phyloP scores from a whole-genome alignment of 176 grass and related monocot genomes.

The Dendrocalamus sinicus region DNA sequence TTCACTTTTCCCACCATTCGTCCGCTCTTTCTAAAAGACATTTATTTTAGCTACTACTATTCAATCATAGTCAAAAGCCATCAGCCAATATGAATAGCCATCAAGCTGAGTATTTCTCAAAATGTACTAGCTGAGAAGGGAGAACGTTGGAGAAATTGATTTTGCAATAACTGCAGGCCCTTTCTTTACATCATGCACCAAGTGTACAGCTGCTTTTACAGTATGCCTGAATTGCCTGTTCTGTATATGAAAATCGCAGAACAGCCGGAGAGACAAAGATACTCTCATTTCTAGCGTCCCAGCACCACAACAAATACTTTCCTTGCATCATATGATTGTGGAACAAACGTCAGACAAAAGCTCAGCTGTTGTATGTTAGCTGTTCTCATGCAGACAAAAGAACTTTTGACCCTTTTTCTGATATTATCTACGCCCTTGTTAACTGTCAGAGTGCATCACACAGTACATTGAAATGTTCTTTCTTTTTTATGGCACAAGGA shows the following conservation, averaged over 20 bases:
- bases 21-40: too few relatives aligned
- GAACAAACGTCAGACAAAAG: background rate
- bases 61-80: too few relatives aligned
- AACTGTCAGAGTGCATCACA: background rate
- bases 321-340: background rate
- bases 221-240: background rate
- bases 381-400: background rate
- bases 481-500: background rate
- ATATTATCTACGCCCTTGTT: background rate
- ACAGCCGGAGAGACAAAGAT: background rate
- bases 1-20: too few relatives aligned
- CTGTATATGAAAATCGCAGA: background rate
- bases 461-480: background rate
- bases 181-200: background rate
- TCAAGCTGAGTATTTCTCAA: background rate
- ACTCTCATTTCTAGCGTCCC: background rate
- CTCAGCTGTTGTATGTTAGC: background rate
- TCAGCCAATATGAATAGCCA: too few relatives aligned
- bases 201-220: background rate
- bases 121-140: background rate
- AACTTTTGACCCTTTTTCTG: background rate
- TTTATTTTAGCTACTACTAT: too few relatives aligned
- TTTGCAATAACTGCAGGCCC: background rate
- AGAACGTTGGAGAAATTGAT: background rate
- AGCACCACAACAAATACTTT: background rate